Percentiles rank a stretch among this genome's conserved stretches.
These are phyloP conservation scores for Brassica hybrid DNA, from an alignment of 441 rosid species.

Conservation along the genomic window DNA sequence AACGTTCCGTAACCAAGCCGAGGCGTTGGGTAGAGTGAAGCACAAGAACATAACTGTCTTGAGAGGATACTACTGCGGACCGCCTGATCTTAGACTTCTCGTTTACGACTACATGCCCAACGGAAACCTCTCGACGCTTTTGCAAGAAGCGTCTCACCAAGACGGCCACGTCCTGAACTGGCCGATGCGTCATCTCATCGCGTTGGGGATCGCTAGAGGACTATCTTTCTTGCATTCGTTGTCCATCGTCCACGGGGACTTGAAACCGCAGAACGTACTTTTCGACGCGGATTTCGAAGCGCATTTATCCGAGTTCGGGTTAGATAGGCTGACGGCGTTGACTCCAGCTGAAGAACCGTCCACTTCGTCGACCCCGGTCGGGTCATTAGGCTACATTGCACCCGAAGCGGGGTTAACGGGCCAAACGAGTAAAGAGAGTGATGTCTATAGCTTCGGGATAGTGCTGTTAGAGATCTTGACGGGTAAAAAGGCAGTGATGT, in stretches of 20 bases:
- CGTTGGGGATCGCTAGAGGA: slow-evolving; percentile 74
- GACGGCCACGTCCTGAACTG: slow-evolving; percentile 73
- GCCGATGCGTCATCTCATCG: slow-evolving; percentile 87
- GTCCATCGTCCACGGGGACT: slow-evolving; percentile 59
- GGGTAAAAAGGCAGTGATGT: slow-evolving; percentile 71
- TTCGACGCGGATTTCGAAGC: slow-evolving; percentile 82
- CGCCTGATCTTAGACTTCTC: slow-evolving; percentile 61
- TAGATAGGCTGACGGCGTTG: slow-evolving; percentile 51
- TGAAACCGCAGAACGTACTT: slow-evolving; percentile 69
- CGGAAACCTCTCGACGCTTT: slow-evolving; percentile 71
- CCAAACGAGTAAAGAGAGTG: slow-evolving; percentile 59
- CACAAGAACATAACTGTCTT: slow-evolving; percentile 68
- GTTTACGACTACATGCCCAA: slow-evolving; percentile 82
- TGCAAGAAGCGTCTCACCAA: slow-evolving; percentile 76
- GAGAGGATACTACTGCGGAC: slow-evolving; percentile 70
- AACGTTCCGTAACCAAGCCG: slow-evolving; percentile 65
- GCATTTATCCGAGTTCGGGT: slow-evolving; percentile 71
- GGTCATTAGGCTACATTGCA: slow-evolving; percentile 65
- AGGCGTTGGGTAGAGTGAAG: slow-evolving; percentile 63
- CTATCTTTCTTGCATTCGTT: slow-evolving; percentile 65
- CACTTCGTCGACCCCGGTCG: slow-evolving; percentile 61
- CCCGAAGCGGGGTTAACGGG: slow-evolving; percentile 58
- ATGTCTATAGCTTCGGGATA: slow-evolving; percentile 74
- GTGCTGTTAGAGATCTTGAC: slow-evolving; percentile 71
- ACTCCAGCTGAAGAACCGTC: slow-evolving; percentile 67